Conservation (phyloP, 495 filamentous ascomycete genomes). For the Podospora conica region DNA sequence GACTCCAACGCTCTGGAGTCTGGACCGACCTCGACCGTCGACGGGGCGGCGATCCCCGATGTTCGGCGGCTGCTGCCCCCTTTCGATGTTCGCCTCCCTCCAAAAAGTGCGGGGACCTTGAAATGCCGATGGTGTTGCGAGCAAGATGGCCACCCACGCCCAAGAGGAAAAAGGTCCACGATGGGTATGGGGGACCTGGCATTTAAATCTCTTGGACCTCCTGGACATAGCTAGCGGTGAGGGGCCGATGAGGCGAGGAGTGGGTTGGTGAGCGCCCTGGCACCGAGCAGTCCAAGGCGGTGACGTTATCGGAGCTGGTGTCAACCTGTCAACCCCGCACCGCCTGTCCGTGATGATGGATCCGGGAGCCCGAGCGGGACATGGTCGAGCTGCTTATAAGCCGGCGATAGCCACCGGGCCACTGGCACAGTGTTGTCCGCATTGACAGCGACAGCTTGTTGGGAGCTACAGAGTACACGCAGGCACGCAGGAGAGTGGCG, state of each 20-base stretch:
- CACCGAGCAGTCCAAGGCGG: too few species aligned
- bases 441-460: neutral
- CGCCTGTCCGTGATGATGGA: neutral
- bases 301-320: neutral
- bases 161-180: neutral
- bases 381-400: conserved; percentile 6
- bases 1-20: neutral
- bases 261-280: neutral
- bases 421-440: neutral
- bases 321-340: neutral
- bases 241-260: neutral
- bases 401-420: conserved; percentile 9
- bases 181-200: neutral
- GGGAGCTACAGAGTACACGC: neutral
- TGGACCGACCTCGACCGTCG: neutral
- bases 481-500: conserved; percentile 1
- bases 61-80: neutral
- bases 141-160: neutral
- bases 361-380: neutral
- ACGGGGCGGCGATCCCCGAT: neutral
- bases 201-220: neutral
- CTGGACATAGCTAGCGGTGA: neutral
- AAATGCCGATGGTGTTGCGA: neutral
- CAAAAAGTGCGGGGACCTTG: neutral
- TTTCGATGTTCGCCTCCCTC: neutral